Evolutionary conservation across 805 yeast species (phyloP).

Genomic region (Kuraishia piskuri): DNA sequence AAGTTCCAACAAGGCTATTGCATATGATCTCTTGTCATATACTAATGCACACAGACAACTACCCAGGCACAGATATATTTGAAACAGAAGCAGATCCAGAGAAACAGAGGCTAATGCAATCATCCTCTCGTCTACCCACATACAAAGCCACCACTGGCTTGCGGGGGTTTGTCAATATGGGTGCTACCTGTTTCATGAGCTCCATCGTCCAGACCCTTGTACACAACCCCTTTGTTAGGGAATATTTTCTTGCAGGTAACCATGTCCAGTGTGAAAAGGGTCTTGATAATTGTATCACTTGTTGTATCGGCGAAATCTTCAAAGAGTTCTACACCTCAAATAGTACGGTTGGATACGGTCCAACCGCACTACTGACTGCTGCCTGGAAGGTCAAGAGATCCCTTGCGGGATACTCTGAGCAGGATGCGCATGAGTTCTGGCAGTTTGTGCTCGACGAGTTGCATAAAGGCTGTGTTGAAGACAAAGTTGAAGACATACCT

Average conservation of each 20-base stretch:
- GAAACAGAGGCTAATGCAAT: slow-evolving; percentile 17
- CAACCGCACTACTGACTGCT: slow-evolving; percentile 71
- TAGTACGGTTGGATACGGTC: slow-evolving; percentile 64
- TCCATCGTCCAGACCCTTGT: slow-evolving; percentile 81
- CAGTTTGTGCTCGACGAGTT: slow-evolving; percentile 83
- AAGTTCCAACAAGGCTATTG: background rate
- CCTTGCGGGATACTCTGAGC: slow-evolving; percentile 93
- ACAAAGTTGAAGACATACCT: slow-evolving; percentile 9
- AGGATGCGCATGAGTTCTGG: slow-evolving; percentile 98
- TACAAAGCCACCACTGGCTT: slow-evolving; percentile 65
- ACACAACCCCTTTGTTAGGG: slow-evolving; percentile 83
- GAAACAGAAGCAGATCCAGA: slow-evolving; percentile 17
- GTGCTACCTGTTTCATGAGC: slow-evolving; percentile 96
- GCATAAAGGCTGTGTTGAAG: slow-evolving; percentile 35
- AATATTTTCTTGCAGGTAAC: slow-evolving; percentile 66
- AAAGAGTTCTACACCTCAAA: slow-evolving; percentile 63
- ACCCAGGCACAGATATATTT: slow-evolving; percentile 23
- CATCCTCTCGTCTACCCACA: slow-evolving; percentile 33
- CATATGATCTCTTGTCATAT: background rate
- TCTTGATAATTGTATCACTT: slow-evolving; percentile 57
- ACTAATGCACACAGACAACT: slow-evolving; percentile 1
- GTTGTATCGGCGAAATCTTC: slow-evolving; percentile 77
- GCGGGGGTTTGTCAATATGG: slow-evolving; percentile 86
- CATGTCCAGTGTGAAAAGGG: slow-evolving; percentile 48
- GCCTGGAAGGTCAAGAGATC: slow-evolving; percentile 82